Evolutionary conservation across 2,329 filamentous ascomycete genomes (phyloP).

Genomic region (Fusarium guadeloupense): DNA sequence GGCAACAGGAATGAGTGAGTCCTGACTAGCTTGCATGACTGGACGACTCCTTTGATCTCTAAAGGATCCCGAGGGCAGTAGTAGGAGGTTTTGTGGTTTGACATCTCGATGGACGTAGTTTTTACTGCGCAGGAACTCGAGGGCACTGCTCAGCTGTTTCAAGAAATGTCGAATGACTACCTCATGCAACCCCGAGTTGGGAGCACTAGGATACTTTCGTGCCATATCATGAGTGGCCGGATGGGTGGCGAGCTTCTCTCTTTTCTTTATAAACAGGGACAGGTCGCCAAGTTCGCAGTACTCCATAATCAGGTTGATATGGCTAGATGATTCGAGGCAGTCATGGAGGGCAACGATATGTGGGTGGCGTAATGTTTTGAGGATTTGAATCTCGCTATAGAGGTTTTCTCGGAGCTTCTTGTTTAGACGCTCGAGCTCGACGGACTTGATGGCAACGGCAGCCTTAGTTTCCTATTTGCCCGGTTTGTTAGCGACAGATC

Average conservation of each 20-base stretch:
- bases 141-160: conserved; percentile 91
- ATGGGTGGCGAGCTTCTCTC: conserved; percentile 81
- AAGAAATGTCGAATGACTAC: conserved; percentile 96
- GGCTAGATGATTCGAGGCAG: conserved; percentile 84
- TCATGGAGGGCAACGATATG: conserved; percentile 97
- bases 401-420: conserved; percentile 97
- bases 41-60: conserved; percentile 63
- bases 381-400: conserved; percentile 92
- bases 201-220: conserved; percentile 86
- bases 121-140: conserved; percentile 84
- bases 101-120: conserved; percentile 97
- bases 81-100: conserved; percentile 93
- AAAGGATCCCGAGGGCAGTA: conserved; percentile 83
- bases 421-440: conserved; percentile 89
- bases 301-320: conserved; percentile 98
- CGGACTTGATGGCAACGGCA: conserved; percentile 94
- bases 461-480: conserved; percentile 74
- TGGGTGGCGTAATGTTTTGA: conserved; percentile 91
- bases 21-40: conserved; percentile 78
- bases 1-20: conserved; percentile 81
- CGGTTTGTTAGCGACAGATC: conserved; percentile 11
- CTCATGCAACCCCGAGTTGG: conserved; percentile 89
- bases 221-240: conserved; percentile 90
- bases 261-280: conserved; percentile 95
- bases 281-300: conserved; percentile 96